These are phyloP conservation scores for Haematococcus lacustris DNA, from an alignment of 139 green algal species.

Conservation along the genomic window DNA sequence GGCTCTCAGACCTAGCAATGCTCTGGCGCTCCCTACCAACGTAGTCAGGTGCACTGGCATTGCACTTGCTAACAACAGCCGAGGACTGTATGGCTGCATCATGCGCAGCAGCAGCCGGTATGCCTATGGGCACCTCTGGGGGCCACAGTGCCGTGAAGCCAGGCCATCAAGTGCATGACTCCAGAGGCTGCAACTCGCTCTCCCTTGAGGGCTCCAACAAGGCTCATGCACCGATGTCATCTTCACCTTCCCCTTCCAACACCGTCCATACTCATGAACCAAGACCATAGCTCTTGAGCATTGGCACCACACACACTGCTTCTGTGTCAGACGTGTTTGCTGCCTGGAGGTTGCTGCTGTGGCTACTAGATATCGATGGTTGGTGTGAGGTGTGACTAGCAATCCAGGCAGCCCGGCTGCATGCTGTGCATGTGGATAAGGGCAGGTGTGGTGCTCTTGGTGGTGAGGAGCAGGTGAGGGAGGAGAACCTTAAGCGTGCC, in stretches of 20 bases:
- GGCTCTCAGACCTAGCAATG: too few species aligned
- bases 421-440: not conserved
- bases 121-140: not conserved
- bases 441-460: not conserved
- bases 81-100: not conserved
- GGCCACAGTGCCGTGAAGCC: too few species aligned
- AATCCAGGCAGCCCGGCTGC: not conserved
- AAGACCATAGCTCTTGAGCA: not conserved
- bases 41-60: not conserved
- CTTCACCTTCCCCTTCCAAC: too few species aligned
- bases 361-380: not conserved
- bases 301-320: too few species aligned
- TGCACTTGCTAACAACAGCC: not conserved
- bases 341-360: not conserved
- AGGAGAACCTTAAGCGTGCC: constrained; percentile 26
- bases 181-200: too few species aligned
- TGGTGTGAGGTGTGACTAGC: not conserved
- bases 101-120: not conserved
- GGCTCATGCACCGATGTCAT: too few species aligned
- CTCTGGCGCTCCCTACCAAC: too few species aligned
- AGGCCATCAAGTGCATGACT: too few species aligned
- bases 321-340: too few species aligned
- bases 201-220: too few species aligned
- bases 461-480: constrained; percentile 14
- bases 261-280: too few species aligned